Base-by-base conservation (phyloP, 805 yeast species). In the Saturnispora zaruensis region DNA sequence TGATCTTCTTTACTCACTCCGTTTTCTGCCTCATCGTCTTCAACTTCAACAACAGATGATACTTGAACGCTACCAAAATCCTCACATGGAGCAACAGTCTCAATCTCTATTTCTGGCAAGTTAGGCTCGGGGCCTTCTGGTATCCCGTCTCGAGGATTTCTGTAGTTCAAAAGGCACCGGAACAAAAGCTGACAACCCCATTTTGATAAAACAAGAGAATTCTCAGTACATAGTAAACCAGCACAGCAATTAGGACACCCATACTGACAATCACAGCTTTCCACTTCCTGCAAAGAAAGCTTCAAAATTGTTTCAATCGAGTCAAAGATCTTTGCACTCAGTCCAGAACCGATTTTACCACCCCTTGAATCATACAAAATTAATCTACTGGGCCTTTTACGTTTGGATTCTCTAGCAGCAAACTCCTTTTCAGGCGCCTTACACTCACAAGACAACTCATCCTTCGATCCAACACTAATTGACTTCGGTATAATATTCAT, bases 361-460 rank as follows among this genome's bases (percentile, higher is more conserved):
- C 95, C 96, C 59, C 82, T 80, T 1, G 87, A 75, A 63, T 93
- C 98, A 60, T 81, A 81, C 57, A 93, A 85, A 1, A 90, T 79
- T 45, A 93, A 68, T 48, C 99, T 70, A 0, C 95, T 96, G 0
- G 98, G 98, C 40, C 99, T 69, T 50, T 76, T 78, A 38, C 99
- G 69, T 16, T 66, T 65, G 0, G 91, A 76, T 59, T 85, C 85
- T 26, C 88, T 67, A 45, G 75, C 74, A 1, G 96, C 87, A 72
- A 91, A 87, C 62, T 93, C 99, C 59, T 93, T 93, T 56, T 89
- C 96, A 0, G 99, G 97, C 0, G 98, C 97, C 60, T 93, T 93
- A 66, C 99, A 93, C 65, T 93, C 99, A 0, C 98, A 87, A 42
- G 77, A 78, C 13, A 93, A 74, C 57, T 93, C 99, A 55, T 81